Base-by-base conservation (phyloP, 2,329 filamentous ascomycete species). In the Penicillium sp. region DNA sequence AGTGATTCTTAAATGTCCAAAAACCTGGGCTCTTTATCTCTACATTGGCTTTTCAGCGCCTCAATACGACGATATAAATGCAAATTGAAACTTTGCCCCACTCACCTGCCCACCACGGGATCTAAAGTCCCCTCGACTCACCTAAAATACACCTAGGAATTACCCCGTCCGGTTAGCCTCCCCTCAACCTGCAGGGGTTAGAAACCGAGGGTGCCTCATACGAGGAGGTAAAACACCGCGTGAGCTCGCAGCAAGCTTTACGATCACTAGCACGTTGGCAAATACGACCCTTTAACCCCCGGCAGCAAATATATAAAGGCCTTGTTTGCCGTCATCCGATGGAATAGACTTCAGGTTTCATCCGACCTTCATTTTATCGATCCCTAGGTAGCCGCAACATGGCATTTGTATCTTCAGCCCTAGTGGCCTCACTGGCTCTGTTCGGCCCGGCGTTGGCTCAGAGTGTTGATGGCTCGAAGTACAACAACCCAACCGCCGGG, bases 401-500 rank as follows among this genome's bases (percentile, higher is more conserved):
- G 48, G 27, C 41, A 24, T 43, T 46, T 35, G 49, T 30, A 10
- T 43, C 10, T n/a, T 47, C 40, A 14, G 24, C 50, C 14, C 44
- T 50, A 3, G 27, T 47, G 2, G 36, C 48, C 13, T 52, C 50
- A 7, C 14, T 55, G 13, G 38, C 49, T 13, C 41, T 56, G 11
- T 16, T 44, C 2, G 35, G 44, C 28, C 50, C 44, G 1, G 31
- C 44, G 6, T 9, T 53, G 8, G 35, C 53, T 6, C 46, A 66
- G 24, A 48, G 16, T 0, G 63, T 65, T 2, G 48, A 61, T 48
- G 63, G 63, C 11, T 44, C 57, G 1, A 30, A 63, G 11, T 65
- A 58, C 22, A 49, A 67, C 45, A 54, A 50, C 22, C 63, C 64
- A 11, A 48, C 46, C 4, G 55, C 45, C 2, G 64, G 64, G 0